Conservation (phyloP, 768 basidiomycete genomes). For the Leccinum longicurvipes region DNA sequence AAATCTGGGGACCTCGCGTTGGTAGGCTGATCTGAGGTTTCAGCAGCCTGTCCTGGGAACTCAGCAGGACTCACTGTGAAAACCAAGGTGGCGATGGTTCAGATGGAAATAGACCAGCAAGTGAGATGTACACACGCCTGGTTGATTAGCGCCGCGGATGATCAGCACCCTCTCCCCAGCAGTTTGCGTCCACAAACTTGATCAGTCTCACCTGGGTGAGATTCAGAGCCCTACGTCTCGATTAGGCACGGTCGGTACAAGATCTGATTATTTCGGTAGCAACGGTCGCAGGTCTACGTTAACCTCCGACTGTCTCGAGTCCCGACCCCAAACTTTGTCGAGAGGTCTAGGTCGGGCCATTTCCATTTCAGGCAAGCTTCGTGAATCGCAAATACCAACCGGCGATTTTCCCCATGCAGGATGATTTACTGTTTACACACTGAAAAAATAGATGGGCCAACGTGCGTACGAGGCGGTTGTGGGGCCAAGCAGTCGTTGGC, state of each 20-base stretch:
- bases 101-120: not conserved
- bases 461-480: not conserved
- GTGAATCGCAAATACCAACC: not conserved
- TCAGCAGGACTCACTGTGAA: conserved; percentile 1
- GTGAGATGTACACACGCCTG: not conserved
- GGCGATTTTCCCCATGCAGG: not conserved
- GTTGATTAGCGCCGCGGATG: not conserved
- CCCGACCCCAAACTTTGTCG: not conserved
- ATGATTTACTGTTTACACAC: not conserved
- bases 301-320: no score
- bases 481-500: not conserved
- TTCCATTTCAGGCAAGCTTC: no score
- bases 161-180: no score
- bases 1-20: not conserved
- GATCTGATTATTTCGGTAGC: not conserved
- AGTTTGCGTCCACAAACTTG: not conserved
- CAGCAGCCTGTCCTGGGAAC: conserved; percentile 12
- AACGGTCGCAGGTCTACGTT: not conserved
- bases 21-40: conserved; percentile 6
- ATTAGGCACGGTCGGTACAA: not conserved
- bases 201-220: not conserved
- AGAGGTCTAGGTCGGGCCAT: not conserved
- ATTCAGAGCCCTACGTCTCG: not conserved
- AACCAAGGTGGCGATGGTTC: not conserved
- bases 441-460: not conserved